Percentiles rank a stretch among this genome's conserved stretches.
These are phyloP conservation scores for Lachancea meyersii DNA, from an alignment of 805 yeast genomes.

Conservation along the genomic window DNA sequence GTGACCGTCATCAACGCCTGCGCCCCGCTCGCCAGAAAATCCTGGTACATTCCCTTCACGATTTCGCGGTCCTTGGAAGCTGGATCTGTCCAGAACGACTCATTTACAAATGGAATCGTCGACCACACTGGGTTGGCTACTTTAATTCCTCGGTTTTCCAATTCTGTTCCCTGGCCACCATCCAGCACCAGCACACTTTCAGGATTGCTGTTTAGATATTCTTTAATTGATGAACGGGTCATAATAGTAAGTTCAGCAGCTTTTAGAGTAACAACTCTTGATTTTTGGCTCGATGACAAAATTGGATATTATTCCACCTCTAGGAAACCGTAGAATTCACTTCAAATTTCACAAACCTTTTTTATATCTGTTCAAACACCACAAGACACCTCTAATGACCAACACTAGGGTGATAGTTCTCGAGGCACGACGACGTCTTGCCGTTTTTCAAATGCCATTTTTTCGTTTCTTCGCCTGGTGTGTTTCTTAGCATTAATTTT, in stretches of 20 bases:
- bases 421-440: too few relatives aligned
- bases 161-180: conserved; percentile 63
- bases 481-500: not conserved
- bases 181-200: conserved; percentile 35
- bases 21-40: conserved; percentile 49
- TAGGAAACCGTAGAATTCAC: too few relatives aligned
- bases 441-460: not conserved
- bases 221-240: conserved; percentile 12
- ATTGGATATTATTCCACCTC: too few relatives aligned
- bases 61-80: conserved; percentile 35
- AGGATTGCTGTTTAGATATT: conserved; percentile 12
- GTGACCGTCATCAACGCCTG: conserved; percentile 50
- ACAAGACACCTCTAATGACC: too few relatives aligned
- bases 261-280: too few relatives aligned
- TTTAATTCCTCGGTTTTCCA: conserved; percentile 44
- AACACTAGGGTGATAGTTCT: too few relatives aligned
- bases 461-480: not conserved
- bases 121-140: conserved; percentile 56
- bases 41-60: conserved; percentile 43
- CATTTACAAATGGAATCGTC: conserved; percentile 41
- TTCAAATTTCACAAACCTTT: too few relatives aligned
- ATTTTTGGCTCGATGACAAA: too few relatives aligned
- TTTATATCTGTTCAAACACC: too few relatives aligned
- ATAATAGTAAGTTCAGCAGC: too few relatives aligned
- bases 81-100: conserved; percentile 19